phyloP scores from a whole-genome alignment of 2,329 filamentous ascomycete genomes.

The Ophiostoma sp. region DNA sequence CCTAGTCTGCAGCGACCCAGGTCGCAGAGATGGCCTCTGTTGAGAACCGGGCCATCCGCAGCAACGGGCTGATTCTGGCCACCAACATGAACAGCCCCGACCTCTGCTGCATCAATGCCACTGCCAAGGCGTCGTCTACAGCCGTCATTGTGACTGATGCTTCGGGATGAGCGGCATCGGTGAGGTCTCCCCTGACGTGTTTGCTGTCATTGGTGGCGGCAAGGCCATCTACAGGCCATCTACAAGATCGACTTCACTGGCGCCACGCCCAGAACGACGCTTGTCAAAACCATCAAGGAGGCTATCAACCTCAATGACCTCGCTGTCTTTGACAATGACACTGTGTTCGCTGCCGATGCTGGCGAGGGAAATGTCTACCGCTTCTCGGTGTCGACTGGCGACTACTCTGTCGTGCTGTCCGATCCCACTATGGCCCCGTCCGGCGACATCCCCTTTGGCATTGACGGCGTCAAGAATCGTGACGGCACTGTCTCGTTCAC shows the following conservation, averaged over 20 bases:
- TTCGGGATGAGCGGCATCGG: neutral
- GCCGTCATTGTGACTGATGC: neutral
- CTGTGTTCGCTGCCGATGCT: neutral
- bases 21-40: constrained; percentile 25
- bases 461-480: neutral
- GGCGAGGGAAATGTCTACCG: neutral
- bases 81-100: constrained; percentile 35
- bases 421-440: neutral
- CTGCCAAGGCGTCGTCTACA: neutral
- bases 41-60: constrained; percentile 33
- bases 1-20: neutral
- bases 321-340: neutral
- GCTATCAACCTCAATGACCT: neutral
- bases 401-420: neutral
- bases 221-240: neutral
- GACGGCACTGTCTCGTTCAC: constrained; percentile 25
- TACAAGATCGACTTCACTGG: neutral
- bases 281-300: neutral
- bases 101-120: neutral
- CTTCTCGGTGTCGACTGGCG: neutral
- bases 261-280: neutral
- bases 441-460: neutral
- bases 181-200: neutral
- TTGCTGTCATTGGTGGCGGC: neutral
- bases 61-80: constrained; percentile 33